phyloP scores from a whole-genome alignment of 257 asterid genomes.

The Solanum acaule region DNA sequence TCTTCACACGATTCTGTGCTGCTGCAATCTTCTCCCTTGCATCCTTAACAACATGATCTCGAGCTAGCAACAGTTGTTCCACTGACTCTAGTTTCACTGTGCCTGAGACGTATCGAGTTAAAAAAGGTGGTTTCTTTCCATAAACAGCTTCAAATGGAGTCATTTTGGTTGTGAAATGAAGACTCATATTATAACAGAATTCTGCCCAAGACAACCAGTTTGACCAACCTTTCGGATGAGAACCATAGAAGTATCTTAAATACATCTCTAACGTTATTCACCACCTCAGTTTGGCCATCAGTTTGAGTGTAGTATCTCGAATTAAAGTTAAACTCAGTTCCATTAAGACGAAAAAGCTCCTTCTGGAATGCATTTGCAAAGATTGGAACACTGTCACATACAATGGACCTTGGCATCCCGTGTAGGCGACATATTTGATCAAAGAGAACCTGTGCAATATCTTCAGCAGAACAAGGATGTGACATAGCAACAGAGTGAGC shows the following conservation, averaged over 20 bases:
- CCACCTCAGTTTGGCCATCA: neutral
- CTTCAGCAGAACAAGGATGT: neutral
- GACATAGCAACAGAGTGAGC: neutral
- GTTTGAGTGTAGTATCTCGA: neutral
- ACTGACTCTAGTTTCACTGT: neutral
- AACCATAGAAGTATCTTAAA: neutral
- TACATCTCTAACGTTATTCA: neutral
- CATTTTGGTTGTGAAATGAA: neutral
- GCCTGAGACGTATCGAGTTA: neutral
- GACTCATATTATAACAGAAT: neutral
- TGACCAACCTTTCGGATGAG: neutral
- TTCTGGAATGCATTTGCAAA: neutral
- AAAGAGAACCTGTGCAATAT: neutral
- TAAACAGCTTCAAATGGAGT: neutral
- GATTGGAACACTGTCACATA: neutral
- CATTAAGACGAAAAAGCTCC: neutral
- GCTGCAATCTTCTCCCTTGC: neutral
- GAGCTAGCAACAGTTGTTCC: neutral
- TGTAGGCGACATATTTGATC: neutral
- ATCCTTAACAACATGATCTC: neutral
- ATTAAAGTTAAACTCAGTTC: neutral
- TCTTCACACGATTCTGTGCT: neutral
- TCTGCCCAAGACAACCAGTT: neutral
- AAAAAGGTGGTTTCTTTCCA: neutral
- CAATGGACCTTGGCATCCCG: neutral